These are phyloP conservation scores for Populus tomentosa DNA, from an alignment of 441 rosid species.

Conservation along the genomic window DNA sequence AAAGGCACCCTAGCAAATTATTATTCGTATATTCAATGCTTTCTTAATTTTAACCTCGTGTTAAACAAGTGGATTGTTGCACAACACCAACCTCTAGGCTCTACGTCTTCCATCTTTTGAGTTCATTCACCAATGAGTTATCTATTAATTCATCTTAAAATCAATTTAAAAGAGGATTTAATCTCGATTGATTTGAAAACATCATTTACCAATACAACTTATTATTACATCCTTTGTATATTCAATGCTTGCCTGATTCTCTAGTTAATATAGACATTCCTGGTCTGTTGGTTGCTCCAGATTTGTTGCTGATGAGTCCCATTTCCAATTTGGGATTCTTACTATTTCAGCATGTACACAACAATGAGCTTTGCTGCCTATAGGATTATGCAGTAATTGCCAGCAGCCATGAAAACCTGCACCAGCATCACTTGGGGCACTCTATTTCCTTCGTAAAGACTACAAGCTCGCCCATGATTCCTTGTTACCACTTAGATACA, in stretches of 20 bases:
- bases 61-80: background rate
- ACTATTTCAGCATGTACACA: background rate
- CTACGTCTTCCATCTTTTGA: background rate
- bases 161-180: background rate
- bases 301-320: too few species aligned
- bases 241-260: background rate
- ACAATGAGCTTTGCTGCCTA: conserved; percentile 7
- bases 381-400: conserved; percentile 89
- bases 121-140: background rate
- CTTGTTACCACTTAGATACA: background rate
- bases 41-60: background rate
- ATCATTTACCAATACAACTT: background rate
- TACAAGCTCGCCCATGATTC: background rate
- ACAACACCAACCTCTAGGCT: background rate
- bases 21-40: background rate
- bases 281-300: background rate
- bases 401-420: conserved; percentile 82
- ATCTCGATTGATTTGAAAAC: background rate
- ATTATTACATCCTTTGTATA: background rate
- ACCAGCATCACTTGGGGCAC: background rate
- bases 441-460: background rate
- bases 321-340: too few species aligned
- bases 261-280: background rate
- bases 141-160: background rate
- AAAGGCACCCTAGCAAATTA: background rate